Evolutionary conservation across 116 monocot genomes (phyloP).

Genomic region (Posidonia oceanica): DNA sequence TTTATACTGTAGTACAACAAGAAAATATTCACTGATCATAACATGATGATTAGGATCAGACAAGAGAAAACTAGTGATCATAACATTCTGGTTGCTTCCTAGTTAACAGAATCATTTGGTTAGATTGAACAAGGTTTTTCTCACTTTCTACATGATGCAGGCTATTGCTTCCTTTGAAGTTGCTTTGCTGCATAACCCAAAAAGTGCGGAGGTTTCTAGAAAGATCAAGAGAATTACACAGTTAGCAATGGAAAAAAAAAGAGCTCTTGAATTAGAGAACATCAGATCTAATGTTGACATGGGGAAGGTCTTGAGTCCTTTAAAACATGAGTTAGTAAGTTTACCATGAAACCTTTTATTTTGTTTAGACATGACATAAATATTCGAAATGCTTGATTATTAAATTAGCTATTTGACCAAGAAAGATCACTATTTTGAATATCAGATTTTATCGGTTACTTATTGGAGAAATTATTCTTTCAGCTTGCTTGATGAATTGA

Average conservation of each 20-base stretch:
- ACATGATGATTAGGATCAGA: too few relatives aligned
- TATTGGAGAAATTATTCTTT: too few relatives aligned
- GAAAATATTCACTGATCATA: background rate
- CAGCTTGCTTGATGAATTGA: too few relatives aligned
- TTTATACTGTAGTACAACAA: background rate
- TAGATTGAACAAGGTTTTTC: background rate
- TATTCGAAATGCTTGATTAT: too few relatives aligned
- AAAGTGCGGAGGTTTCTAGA: slow-evolving; percentile 65
- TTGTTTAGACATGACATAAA: background rate
- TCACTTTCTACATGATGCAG: slow-evolving; percentile 26
- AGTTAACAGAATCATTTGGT: background rate
- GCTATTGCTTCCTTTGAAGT: slow-evolving; percentile 63
- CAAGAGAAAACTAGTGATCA: too few relatives aligned
- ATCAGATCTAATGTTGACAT: slow-evolving; percentile 63
- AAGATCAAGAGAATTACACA: slow-evolving; percentile 74
- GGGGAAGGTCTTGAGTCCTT: slow-evolving; percentile 43
- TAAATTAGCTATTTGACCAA: too few relatives aligned
- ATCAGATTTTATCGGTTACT: too few relatives aligned
- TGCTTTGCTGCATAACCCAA: slow-evolving; percentile 77
- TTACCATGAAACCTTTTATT: background rate
- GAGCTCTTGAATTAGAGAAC: slow-evolving; percentile 48
- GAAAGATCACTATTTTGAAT: too few relatives aligned
- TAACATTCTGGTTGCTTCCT: background rate
- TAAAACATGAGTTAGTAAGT: slow-evolving; percentile 78
- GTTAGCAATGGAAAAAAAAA: slow-evolving; percentile 56